Base-by-base conservation (phyloP, 768 basidiomycete species). In the Termitomyces heimii region DNA sequence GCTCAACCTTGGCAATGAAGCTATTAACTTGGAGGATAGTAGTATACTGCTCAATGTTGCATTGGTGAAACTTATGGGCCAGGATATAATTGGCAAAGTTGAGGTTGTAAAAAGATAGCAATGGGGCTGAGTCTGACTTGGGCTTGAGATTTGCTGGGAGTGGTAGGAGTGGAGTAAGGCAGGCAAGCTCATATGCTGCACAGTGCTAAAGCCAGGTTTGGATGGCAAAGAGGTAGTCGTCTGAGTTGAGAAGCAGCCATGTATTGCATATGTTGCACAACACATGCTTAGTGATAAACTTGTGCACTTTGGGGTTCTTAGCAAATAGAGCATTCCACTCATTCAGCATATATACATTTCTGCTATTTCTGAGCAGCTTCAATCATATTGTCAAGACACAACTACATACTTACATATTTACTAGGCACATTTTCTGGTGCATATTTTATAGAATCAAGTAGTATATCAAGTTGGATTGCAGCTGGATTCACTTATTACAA, bases 371-470 rank as follows among this genome's bases (percentile, higher is more conserved):
- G n/a, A n/a, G n/a, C n/a, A n/a, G n/a, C n/a, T n/a, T n/a, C n/a
- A n/a, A n/a, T n/a, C n/a, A n/a, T n/a, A n/a, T n/a, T 89, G 1
- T 86, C 83, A 46, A 92, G 71, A 70, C 89, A 91, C 66, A 86
- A 88, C 74, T 89, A n/a, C n/a, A n/a, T n/a, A n/a, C n/a, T n/a
- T n/a, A n/a, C n/a, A n/a, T n/a, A n/a, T n/a, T 89, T 1, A 86
- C 83, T 45, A 92, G 71, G 70, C 89, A 91, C 66, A 86, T 88
- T 73, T 89, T 90, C 40, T 89, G 75, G 66, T 92, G 89, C 3
- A 89, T n/a, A 66, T 91, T 88, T 89, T 89, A 92, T 0, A 89
- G 89, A 55, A 92, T 91, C 22, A 84, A 86, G 65, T 89, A 92
- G 64, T 90, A 92, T 0, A 88, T 91, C 54, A 88, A 91, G 67